Percentiles rank a stretch among this genome's conserved stretches.
These are phyloP conservation scores for Trichophyton schoenleinii DNA, from an alignment of 2,329 filamentous ascomycete genomes.

Conservation along the genomic window DNA sequence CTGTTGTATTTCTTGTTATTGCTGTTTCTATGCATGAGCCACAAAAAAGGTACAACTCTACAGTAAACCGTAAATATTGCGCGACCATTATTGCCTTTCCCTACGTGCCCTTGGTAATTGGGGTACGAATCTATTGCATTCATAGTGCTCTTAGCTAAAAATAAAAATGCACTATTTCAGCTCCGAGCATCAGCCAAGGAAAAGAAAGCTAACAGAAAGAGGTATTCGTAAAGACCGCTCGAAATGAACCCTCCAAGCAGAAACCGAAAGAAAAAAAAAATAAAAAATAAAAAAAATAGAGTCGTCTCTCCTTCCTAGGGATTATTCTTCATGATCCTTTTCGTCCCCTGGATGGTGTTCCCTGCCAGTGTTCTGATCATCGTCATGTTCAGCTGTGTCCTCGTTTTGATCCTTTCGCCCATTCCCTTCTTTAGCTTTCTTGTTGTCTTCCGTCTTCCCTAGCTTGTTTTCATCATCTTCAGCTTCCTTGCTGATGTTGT, in stretches of 20 bases:
- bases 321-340: neutral
- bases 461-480: neutral
- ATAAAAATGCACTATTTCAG: neutral
- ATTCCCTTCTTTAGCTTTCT: neutral
- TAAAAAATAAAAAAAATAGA: neutral
- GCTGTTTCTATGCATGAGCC: too few relatives aligned
- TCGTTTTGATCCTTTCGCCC: neutral
- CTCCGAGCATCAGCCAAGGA: neutral
- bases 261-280: neutral
- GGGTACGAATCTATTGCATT: neutral
- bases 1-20: neutral
- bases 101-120: neutral
- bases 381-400: neutral
- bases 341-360: neutral
- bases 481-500: neutral
- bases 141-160: neutral
- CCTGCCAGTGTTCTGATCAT: neutral
- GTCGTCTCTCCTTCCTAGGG: neutral
- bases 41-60: too few relatives aligned
- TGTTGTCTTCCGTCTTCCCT: neutral
- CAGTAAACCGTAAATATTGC: too few relatives aligned
- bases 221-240: too few relatives aligned
- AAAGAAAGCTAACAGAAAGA: neutral
- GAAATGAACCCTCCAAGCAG: neutral
- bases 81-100: too few relatives aligned